Conservation (phyloP, 2,329 filamentous ascomycete genomes). For the Penicillium sp. region DNA sequence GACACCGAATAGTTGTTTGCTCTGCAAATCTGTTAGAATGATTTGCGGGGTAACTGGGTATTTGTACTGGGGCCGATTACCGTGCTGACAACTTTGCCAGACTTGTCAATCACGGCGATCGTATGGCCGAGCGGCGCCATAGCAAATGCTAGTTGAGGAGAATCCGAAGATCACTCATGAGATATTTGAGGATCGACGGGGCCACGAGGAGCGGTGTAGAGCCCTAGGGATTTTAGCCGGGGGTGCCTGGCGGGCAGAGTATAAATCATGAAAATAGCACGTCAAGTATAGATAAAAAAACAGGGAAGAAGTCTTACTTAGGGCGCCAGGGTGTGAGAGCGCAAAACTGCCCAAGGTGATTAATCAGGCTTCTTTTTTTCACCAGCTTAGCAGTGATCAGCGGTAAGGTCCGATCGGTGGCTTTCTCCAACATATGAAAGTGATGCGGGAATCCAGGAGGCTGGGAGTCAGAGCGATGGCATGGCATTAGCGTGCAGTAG, state of each 20-base stretch:
- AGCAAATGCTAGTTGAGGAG: conserved; percentile 14
- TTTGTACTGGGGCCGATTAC: conserved; percentile 46
- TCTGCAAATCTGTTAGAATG: conserved; percentile 49
- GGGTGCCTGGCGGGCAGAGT: conserved; percentile 4
- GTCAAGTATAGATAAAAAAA: conserved; percentile 1
- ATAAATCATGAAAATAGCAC: conserved; percentile 3
- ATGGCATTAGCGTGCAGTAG: conserved; percentile 18
- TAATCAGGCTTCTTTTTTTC: conserved; percentile 5
- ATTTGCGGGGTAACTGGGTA: conserved; percentile 9
- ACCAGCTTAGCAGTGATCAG: conserved; percentile 8
- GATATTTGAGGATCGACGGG: conserved; percentile 9
- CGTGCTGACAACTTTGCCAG: conserved; percentile 84
- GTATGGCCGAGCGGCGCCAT: conserved; percentile 56
- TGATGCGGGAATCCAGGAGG: conserved; percentile 16
- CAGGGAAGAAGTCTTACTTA: background rate
- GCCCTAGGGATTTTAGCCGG: background rate
- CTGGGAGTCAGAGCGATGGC: conserved; percentile 7
- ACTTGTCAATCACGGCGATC: conserved; percentile 84
- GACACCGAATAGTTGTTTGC: conserved; percentile 82
- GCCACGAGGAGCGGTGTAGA: conserved; percentile 15
- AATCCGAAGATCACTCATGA: conserved; percentile 17
- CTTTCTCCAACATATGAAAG: background rate
- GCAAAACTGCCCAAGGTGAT: conserved; percentile 12
- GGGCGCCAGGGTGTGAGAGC: background rate
- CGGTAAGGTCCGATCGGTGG: conserved; percentile 14